phyloP scores from a whole-genome alignment of 805 yeast species.

The Kluyveromyces dobzhanskii region DNA sequence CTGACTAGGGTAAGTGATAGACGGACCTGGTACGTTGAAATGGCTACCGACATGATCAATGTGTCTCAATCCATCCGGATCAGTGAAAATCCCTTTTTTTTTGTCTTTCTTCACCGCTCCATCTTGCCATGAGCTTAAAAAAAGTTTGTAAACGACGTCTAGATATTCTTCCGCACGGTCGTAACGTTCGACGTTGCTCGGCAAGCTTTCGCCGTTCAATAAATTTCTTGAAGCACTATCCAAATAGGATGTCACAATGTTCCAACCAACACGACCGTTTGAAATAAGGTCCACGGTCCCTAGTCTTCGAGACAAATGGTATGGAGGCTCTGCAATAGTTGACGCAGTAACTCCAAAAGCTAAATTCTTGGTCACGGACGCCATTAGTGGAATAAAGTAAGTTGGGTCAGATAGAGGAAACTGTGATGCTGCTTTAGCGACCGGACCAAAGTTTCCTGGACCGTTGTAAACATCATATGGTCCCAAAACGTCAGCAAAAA shows the following conservation, averaged over 20 bases:
- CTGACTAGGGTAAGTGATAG: slow-evolving; percentile 32
- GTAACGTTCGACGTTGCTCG: slow-evolving; percentile 34
- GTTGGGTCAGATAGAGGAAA: slow-evolving; percentile 34
- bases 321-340: slow-evolving; percentile 35
- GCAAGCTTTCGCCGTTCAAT: slow-evolving; percentile 27
- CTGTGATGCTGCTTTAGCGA: slow-evolving; percentile 21
- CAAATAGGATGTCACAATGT: slow-evolving; percentile 34
- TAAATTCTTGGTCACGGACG: slow-evolving; percentile 31
- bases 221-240: slow-evolving; percentile 34
- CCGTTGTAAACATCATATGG: slow-evolving; percentile 32
- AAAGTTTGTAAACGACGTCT: slow-evolving; percentile 30
- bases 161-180: slow-evolving; percentile 32
- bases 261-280: slow-evolving; percentile 36
- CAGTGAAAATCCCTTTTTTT: slow-evolving; percentile 23
- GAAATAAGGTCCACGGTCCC: slow-evolving; percentile 35
- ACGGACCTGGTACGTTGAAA: slow-evolving; percentile 33
- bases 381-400: slow-evolving; percentile 32
- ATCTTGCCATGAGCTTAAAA: slow-evolving; percentile 34
- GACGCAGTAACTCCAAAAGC: slow-evolving; percentile 34
- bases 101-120: slow-evolving; percentile 21
- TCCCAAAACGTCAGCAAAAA: slow-evolving; percentile 33
- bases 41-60: slow-evolving; percentile 32
- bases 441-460: slow-evolving; percentile 10
- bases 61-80: slow-evolving; percentile 30
- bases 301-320: slow-evolving; percentile 31